Evolutionary conservation across 306 rosid genomes (phyloP), one percentile per base, ranked within the genome.

Genomic region (Citrullus colocynthis): DNA sequence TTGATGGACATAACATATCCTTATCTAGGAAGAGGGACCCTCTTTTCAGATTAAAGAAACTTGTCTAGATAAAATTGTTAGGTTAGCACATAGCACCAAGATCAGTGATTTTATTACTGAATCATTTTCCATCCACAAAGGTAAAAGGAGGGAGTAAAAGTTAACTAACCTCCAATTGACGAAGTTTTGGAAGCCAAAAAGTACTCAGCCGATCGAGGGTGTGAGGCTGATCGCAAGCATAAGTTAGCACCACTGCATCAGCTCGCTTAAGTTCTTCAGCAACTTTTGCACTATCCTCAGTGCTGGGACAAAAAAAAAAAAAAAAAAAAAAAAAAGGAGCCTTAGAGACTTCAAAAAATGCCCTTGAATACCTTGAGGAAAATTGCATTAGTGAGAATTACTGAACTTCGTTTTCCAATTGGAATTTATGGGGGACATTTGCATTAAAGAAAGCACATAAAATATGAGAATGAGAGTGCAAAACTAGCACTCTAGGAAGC

Each of bases 101-200:
- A 63, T 37, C 65, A 3, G 42, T 17, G 34, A 32, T 32, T 6
- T 36, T 11, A 75, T 75, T 56, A 74, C 18, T 0, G 14, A 11
- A 18, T n/a, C 18, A 36, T 6, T 39, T 56, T 8, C 28, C 28
- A 71, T 71, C 39, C 76, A 69, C 41, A 15, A 14, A 24, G 41
- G 13, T 14, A 16, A 14, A 49, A 49, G 28, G 60, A 51, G 44
- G 13, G 45, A 8, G 45, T 2, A 73, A 52, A 18, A 74, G 59
- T 18, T 55, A 32, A 55, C 80, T 32, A 80, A 96, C 99, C 99
- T 96, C 96, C 80, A 96, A 86, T 78, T 88, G 89, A 66, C 98
- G 97, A 74, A 96, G 99, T 80, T 87, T 89, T 13, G 99, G 99
- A 59, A 96, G 96, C 99, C 99, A 96, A 81, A 86, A 91, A 80